Base-by-base conservation (phyloP, 768 basidiomycete species). In the Coprinellus aureogranulatus region DNA sequence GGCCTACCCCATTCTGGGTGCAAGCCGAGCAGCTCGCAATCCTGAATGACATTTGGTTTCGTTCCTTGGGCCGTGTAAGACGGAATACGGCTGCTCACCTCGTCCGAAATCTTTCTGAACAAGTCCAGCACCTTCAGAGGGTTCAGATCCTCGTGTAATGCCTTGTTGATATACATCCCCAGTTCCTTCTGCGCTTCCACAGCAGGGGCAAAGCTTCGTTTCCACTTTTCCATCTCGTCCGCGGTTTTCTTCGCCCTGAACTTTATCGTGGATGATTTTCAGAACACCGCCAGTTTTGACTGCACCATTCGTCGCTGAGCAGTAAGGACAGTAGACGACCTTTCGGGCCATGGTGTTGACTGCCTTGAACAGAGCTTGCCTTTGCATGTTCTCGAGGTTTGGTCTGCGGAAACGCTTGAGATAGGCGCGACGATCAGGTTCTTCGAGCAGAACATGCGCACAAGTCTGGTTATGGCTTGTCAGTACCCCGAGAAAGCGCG, bases 181-280 rank as follows among this genome's bases (percentile, higher is more conserved):
- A 99, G 76, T 66, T 96, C 94, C 70, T 90, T 94, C 68, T 94
- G 89, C 11, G 89, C 87, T 63, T 89, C 89, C 34, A 95, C 78
- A 6, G 95, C 95, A 14, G 85, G 79, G 1, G 80, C 74, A 67
- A 98, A 98, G 1, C 86, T 88, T 66, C 80, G 80, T 70, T 92
- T 90, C 81, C 90, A 95, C 64, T 84, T 87, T 63, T 92, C 92
- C 78, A 94, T 85, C 71, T 94, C 90, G 26, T 89, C 89, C 0
- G 86, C 87, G 2, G 90, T 89, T 73, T 97, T 97, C 75, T 96
- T 94, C 4, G 93, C 92, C 46, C 96, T 82, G 69, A 91, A 99
- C 71, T 96, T n/a, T 96, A 77, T 98, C 97, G 67, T 99, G 97
- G 50, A 95, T 90, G 67, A 99, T 98, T 72, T 93, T 96, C 66